Evolutionary conservation across 225 moss, liverwort and hornwort genomes (phyloP), one percentile per base, ranked within the genome.

Genomic region (Antitrichia curtipendula): DNA sequence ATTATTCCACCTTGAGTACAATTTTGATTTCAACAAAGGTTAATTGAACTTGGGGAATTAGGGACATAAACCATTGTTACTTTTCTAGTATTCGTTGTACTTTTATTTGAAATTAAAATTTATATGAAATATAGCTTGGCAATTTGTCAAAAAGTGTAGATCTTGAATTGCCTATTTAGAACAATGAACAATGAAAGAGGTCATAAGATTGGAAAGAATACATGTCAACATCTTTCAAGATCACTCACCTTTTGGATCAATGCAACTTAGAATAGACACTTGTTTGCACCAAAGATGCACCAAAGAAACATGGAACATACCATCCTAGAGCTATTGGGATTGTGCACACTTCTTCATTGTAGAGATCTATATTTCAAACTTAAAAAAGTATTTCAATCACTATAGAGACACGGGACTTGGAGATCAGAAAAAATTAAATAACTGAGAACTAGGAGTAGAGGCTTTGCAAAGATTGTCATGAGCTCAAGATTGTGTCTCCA

Each of bases 341-440:
- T 62, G 16, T 47, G n/a, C 45, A 80, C 31, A 23, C 62, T 49
- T 61, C 6, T 14, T 76, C 52, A 22, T 52, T 36, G 23, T 9
- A 76, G 23, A 76, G 36, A 76, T 36, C 23, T 15, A n/a, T 15
- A 54, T 24, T n/a, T 24, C 1, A 0, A 34, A 36, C n/a, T n/a
- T n/a, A n/a, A 15, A 23, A n/a, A 36, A 52, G 12, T 8, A 36
- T 16, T 25, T 77, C n/a, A 36, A 77, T n/a, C 77, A 56, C n/a
- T 38, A 3, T 5, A 56, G 10, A 16, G 38, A 56, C 1, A 1
- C 4, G 0, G 25, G 11, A 78, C 57, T 10, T 27, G 6, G 8
- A 13, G 13, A 49, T 50, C 1, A 3, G 15, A 24, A 78, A 38
- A 57, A 38, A 4, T 4, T 10, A 38, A 53, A 40, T 1, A 27